Conservation (phyloP, 192 early-diverging fungal species). For the Coemansia sp. region DNA sequence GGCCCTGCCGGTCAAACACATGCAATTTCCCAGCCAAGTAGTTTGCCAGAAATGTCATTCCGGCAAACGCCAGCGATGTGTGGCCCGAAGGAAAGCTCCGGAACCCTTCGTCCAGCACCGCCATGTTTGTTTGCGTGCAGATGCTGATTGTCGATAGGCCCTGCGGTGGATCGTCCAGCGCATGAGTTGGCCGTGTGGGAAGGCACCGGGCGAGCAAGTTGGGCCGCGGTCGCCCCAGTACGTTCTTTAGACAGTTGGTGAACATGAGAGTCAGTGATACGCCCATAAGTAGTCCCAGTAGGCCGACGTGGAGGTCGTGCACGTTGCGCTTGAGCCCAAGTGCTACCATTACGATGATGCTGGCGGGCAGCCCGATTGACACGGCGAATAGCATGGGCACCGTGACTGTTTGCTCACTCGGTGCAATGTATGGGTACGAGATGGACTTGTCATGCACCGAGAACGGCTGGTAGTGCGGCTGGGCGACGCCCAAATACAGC, state of each 20-base stretch:
- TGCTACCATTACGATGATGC: constrained; percentile 19
- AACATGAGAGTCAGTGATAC: constrained; percentile 55
- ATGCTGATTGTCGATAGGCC: constrained; percentile 63
- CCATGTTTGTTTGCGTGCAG: constrained; percentile 58
- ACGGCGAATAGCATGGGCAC: constrained; percentile 39
- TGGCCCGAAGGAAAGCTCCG: constrained; percentile 89
- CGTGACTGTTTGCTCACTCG: constrained; percentile 42
- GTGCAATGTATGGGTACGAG: constrained; percentile 57
- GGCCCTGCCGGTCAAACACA: constrained; percentile 59
- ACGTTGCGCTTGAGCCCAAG: constrained; percentile 29
- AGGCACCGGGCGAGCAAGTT: constrained; percentile 61
- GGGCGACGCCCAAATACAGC: constrained; percentile 56
- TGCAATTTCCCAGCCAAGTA: constrained; percentile 75
- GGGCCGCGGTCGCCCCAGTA: constrained; percentile 63
- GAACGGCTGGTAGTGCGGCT: constrained; percentile 71
- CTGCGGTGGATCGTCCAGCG: constrained; percentile 53
- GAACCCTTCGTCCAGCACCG: constrained; percentile 70
- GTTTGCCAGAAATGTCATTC: constrained; percentile 63
- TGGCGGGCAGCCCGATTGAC: constrained; percentile 28
- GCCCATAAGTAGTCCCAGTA: constrained; percentile 53
- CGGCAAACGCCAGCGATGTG: constrained; percentile 74
- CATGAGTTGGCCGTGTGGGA: constrained; percentile 16
- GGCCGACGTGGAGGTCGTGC: constrained; percentile 53
- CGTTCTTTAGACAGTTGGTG: constrained; percentile 58
- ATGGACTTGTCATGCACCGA: constrained; percentile 68